Evolutionary conservation across 768 basidiomycete species (phyloP), one percentile per base, ranked within the genome.

Genomic region (Pulveroboletus sp.): DNA sequence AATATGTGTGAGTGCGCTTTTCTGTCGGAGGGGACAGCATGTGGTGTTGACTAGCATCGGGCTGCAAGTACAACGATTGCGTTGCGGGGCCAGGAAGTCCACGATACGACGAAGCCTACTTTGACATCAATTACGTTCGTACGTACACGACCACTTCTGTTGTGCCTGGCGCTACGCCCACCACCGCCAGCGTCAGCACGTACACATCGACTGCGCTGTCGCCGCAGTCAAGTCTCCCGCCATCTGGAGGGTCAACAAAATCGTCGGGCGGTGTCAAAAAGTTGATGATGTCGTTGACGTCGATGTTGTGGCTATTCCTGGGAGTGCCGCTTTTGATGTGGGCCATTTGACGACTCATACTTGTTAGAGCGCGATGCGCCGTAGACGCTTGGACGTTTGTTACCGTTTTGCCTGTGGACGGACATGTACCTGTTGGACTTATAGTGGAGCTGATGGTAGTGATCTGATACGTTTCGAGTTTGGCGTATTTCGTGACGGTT

Each of bases 121-220:
- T 86, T 57, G 84, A 87, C 64, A 73, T 89, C 59, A 73, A 74
- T 46, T 82, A 82, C 54, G 67, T 89, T 28, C 80, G 82, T 15
- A 79, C 81, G 10, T 86, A 83, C 61, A 70, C 74, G 13, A 75
- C 71, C 0, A 14, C 30, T 5, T 4, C 13, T 4, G 48, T 35
- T 26, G 40, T 14, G 8, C 51, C 59, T 2, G 35, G 50, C 15
- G 7, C 59, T 10, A 57, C 65, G 9, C 5, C 18, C 13, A 26
- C 51, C 17, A 18, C n/a, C 14, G 5, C 14, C 2, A 30, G 21
- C 27, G 6, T 15, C 3, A 5, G 24, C 21, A 0, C 18, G 9
- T 8, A 39, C 6, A 10, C 39, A 2, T 15, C 43, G 18, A 44
- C 32, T 21, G 17, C 7, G 24, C 8, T 8, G 24, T 28, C 38